Evolutionary conservation across 176 grass and related monocot genomes (phyloP).

Genomic region (Musa troglodytarum): DNA sequence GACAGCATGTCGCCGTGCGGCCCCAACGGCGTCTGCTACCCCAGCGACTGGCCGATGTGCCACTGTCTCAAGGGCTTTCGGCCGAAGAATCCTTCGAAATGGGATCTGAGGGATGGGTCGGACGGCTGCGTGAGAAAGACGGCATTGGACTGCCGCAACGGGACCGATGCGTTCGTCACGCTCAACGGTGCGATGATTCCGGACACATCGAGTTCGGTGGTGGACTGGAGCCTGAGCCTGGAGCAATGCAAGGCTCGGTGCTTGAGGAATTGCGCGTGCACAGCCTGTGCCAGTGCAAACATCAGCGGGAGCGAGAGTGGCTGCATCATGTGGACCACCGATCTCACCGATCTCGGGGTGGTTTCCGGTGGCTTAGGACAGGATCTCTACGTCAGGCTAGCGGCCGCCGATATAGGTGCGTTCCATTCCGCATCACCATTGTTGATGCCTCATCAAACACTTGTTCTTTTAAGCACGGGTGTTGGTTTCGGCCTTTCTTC

Average conservation of each 20-base stretch:
- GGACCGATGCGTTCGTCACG: neutral
- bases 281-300: neutral
- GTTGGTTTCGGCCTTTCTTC: neutral
- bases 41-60: neutral
- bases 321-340: neutral
- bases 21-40: neutral
- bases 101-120: neutral
- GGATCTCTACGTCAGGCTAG: slow-evolving; percentile 1
- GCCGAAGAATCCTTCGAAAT: neutral
- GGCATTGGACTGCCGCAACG: neutral
- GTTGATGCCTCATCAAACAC: neutral
- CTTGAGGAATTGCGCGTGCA: neutral
- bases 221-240: neutral
- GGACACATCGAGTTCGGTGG: neutral
- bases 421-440: too few relatives aligned
- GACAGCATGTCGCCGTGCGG: neutral
- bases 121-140: neutral
- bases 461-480: neutral
- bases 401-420: neutral
- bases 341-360: neutral
- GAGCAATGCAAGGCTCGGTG: neutral
- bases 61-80: neutral
- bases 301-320: neutral
- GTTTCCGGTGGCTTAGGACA: neutral
- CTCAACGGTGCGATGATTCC: neutral